Conservation (phyloP, 2,329 filamentous ascomycete genomes). For the Paraconiothyrium brasiliense region DNA sequence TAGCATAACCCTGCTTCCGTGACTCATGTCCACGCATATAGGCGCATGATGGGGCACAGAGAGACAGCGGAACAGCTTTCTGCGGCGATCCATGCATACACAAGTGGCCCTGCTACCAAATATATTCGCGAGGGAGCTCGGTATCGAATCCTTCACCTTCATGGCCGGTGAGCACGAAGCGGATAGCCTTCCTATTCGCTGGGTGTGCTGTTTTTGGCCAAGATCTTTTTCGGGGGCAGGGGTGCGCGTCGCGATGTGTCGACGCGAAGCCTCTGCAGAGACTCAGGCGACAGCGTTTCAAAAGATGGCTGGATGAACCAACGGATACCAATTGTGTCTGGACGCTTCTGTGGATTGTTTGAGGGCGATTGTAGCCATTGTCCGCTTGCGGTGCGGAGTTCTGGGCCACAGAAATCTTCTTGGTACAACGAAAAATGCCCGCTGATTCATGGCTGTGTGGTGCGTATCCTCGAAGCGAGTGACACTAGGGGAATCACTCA, state of each 20-base stretch:
- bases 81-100: not conserved
- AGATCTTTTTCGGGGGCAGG: not conserved
- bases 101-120: too few relatives aligned
- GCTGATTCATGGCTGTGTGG: not conserved
- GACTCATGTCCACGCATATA: slow-evolving; percentile 1
- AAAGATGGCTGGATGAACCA: not conserved
- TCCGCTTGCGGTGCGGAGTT: not conserved
- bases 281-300: not conserved
- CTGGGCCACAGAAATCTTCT: not conserved
- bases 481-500: too few relatives aligned
- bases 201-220: not conserved
- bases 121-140: not conserved
- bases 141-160: not conserved
- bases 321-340: not conserved
- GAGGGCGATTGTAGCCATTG: not conserved
- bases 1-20: not conserved
- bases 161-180: not conserved
- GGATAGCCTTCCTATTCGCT: not conserved
- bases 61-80: too few relatives aligned
- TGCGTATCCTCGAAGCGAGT: not conserved
- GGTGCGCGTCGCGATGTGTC: not conserved
- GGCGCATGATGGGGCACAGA: not conserved
- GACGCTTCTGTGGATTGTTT: not conserved
- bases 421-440: too few relatives aligned
- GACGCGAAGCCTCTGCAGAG: not conserved